Evolutionary conservation across 352 stramenopile genomes (phyloP).

Genomic region (Phytophthora megakarya): DNA sequence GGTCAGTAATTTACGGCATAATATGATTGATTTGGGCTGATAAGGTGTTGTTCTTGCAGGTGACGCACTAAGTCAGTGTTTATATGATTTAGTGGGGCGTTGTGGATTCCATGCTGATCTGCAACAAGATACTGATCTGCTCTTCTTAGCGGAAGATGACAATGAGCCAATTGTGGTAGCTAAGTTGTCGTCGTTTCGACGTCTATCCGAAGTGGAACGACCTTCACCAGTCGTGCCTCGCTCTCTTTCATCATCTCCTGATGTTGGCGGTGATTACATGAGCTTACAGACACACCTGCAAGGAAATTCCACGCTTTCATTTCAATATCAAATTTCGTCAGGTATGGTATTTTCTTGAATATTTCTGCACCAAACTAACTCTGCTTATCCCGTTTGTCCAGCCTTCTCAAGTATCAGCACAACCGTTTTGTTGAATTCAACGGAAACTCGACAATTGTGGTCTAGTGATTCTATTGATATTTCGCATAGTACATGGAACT

Average conservation of each 20-base stretch:
- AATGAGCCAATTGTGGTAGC: slow-evolving; percentile 23
- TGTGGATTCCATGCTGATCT: slow-evolving; percentile 46
- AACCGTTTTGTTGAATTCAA: slow-evolving; percentile 44
- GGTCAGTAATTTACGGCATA: slow-evolving; percentile 9
- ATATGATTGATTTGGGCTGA: background rate
- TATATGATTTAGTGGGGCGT: slow-evolving; percentile 32
- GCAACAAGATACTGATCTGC: slow-evolving; percentile 4
- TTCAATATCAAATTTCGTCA: slow-evolving; percentile 43
- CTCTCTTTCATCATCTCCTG: slow-evolving; percentile 8
- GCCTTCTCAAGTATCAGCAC: slow-evolving; percentile 44
- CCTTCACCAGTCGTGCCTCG: background rate
- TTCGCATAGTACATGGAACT: slow-evolving; percentile 39
- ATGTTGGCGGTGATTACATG: slow-evolving; percentile 27
- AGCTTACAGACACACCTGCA: slow-evolving; percentile 29
- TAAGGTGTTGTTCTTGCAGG: slow-evolving; percentile 4
- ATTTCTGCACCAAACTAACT: background rate
- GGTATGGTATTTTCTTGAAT: slow-evolving; percentile 19
- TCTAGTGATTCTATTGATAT: slow-evolving; percentile 26
- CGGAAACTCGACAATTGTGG: slow-evolving; percentile 33
- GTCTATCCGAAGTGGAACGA: slow-evolving; percentile 3
- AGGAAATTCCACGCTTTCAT: slow-evolving; percentile 34
- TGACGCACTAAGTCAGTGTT: slow-evolving; percentile 19
- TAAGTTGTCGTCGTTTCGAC: slow-evolving; percentile 17
- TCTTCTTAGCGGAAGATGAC: slow-evolving; percentile 38
- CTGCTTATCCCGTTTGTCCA: slow-evolving; percentile 6